Base-by-base conservation (phyloP, 192 early-diverging fungal species). In the Cladochytrium replicatum region DNA sequence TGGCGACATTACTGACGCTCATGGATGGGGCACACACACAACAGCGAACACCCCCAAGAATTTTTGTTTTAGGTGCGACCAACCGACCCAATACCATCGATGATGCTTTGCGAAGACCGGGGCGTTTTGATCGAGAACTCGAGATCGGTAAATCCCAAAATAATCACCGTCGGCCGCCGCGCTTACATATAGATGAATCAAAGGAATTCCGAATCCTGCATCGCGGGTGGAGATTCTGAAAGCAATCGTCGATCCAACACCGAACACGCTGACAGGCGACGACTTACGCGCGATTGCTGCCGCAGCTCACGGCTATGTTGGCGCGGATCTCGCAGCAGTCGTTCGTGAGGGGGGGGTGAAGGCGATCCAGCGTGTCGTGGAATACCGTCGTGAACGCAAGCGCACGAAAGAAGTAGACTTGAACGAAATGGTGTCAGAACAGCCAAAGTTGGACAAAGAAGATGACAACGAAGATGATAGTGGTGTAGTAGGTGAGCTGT, bases 81-180 rank as follows among this genome's bases (percentile, higher is more conserved):
- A 98, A 97, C 61, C 69, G 93, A 7, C 90, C 91, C 0, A 82
- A 90, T 44, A 68, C 83, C 0, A 48, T 98, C 9, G 95, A 98
- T 49, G 72, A 85, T 13, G 95, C 95, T 0, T 61, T 98, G 11
- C 77, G 95, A 54, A 61, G 95, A 15, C 91, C 95, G 2, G 95
- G 95, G 1, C 66, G 94, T 37, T 93, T 98, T 56, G 95, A 98
- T 60, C 72, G 86, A 1, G 95, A 98, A 57, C 66, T 98, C n/a
- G 93, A 95, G 50, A 91, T 97, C 46, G 85, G 88, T 73, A 51
- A 24, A 2, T 3, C 13, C 17, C 39, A n/a, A n/a, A n/a, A n/a
- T n/a, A n/a, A n/a, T n/a, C n/a, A n/a, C n/a, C n/a, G n/a, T n/a
- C n/a, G n/a, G n/a, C n/a, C n/a, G n/a, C n/a, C n/a, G n/a, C n/a